phyloP scores from a whole-genome alignment of 1,139 yeast species.

The Diutina siamensis region DNA sequence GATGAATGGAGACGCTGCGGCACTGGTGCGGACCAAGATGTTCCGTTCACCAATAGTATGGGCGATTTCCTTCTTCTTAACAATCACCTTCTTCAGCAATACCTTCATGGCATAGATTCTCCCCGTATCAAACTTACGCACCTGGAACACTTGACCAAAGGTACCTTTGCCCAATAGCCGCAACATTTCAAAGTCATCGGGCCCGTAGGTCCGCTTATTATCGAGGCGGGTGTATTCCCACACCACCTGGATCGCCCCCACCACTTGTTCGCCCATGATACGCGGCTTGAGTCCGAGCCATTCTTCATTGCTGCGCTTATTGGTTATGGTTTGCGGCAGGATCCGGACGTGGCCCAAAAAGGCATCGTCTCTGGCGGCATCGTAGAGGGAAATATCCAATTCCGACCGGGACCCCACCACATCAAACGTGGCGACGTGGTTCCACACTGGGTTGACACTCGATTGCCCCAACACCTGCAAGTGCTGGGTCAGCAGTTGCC shows the following conservation, averaged over 20 bases:
- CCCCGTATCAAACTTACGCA: conserved; percentile 75
- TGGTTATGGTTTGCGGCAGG: conserved; percentile 45
- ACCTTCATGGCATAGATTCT: conserved; percentile 97
- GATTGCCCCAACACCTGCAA: conserved; percentile 29
- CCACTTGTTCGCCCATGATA: conserved; percentile 61
- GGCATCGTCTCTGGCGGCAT: conserved; percentile 67
- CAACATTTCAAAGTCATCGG: conserved; percentile 85
- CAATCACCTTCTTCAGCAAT: conserved; percentile 84
- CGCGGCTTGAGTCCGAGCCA: conserved; percentile 74
- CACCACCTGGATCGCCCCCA: conserved; percentile 66
- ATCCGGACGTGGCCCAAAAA: conserved; percentile 79
- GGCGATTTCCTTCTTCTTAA: conserved; percentile 91
- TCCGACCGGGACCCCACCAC: conserved; percentile 77
- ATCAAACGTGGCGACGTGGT: conserved; percentile 85
- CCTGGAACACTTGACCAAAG: conserved; percentile 95
- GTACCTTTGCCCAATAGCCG: conserved; percentile 91
- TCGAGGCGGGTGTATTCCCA: conserved; percentile 60
- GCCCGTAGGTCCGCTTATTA: conserved; percentile 71
- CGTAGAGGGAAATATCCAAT: conserved; percentile 80
- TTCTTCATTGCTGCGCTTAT: conserved; percentile 29
- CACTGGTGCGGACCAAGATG: conserved; percentile 73
- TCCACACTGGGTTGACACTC: conserved; percentile 65
- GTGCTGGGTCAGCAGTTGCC: conserved; percentile 58
- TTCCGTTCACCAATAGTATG: conserved; percentile 96
- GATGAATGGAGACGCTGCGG: conserved; percentile 79